Percentiles rank a stretch among this genome's conserved stretches.
Evolutionary conservation across 306 rosid species (phyloP).

Genomic region (Prunus padus): DNA sequence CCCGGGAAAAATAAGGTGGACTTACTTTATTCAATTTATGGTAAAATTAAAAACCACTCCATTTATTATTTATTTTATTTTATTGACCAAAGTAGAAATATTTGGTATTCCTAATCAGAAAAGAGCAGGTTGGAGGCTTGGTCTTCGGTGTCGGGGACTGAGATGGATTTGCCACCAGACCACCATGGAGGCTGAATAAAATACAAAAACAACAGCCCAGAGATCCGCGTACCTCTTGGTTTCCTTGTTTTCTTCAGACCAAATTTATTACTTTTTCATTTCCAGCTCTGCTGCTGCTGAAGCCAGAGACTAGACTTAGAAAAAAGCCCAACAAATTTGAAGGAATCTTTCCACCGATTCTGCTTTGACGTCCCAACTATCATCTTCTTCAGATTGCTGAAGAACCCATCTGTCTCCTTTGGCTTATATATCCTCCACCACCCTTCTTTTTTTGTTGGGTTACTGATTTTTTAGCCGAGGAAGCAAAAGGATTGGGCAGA

Average conservation of each 20-base stretch:
- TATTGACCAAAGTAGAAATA: neutral
- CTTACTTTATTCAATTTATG: too few relatives aligned
- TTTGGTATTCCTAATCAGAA: constrained; percentile 3
- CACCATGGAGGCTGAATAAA: neutral
- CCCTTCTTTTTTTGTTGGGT: neutral
- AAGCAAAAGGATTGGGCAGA: neutral
- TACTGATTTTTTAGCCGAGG: constrained; percentile 11
- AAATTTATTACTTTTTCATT: neutral
- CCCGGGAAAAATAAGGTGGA: neutral
- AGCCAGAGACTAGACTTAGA: neutral
- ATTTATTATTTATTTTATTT: neutral
- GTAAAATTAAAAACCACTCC: too few relatives aligned
- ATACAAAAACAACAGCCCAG: neutral
- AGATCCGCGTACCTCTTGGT: neutral
- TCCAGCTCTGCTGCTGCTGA: constrained; percentile 1
- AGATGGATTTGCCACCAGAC: constrained; percentile 11
- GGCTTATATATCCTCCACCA: neutral
- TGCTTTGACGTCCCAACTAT: constrained; percentile 2
- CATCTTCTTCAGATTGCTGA: constrained; percentile 2
- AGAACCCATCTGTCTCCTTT: constrained; percentile 7
- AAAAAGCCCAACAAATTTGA: neutral
- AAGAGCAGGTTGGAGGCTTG: neutral
- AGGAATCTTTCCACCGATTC: neutral
- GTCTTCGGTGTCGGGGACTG: constrained; percentile 3
- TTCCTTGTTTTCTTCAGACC: neutral